Conservation (phyloP, 2,329 filamentous ascomycete genomes). For the Aspergillus ibericus region DNA sequence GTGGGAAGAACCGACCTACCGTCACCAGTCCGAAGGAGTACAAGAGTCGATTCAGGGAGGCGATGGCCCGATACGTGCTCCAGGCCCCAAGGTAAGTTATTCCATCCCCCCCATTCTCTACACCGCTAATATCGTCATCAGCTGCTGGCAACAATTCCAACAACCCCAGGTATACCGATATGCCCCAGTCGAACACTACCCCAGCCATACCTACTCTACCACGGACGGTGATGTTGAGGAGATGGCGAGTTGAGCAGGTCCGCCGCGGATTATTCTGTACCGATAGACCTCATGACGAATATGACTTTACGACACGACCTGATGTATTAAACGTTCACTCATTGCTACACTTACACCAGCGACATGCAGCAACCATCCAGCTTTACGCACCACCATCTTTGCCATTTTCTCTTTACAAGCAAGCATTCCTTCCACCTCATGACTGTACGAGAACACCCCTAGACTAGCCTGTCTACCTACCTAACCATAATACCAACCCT, state of each 20-base stretch:
- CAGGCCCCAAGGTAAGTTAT: slow-evolving; percentile 51
- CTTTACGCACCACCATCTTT: not conserved
- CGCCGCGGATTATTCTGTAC: not conserved
- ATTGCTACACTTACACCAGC: not conserved
- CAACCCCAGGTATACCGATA: slow-evolving; percentile 31
- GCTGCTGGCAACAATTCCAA: slow-evolving; percentile 51
- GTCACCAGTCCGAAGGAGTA: slow-evolving; percentile 98
- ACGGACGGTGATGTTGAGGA: slow-evolving; percentile 26
- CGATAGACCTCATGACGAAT: not conserved
- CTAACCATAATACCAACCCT: not conserved
- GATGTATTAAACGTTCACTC: not conserved
- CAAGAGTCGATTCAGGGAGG: slow-evolving; percentile 90
- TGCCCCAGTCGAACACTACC: slow-evolving; percentile 29
- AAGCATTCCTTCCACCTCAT: not conserved
- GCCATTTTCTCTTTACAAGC: not conserved
- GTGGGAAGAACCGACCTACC: slow-evolving; percentile 81
- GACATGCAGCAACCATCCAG: not conserved
- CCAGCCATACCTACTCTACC: slow-evolving; percentile 9
- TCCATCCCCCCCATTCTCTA: not conserved
- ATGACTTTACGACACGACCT: slow-evolving; percentile 14
- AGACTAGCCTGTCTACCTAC: not conserved
- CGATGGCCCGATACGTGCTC: slow-evolving; percentile 81
- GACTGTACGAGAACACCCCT: not conserved
- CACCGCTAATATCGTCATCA: slow-evolving; percentile 17
- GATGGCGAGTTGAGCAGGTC: not conserved